Evolutionary conservation across 257 asterid species (phyloP).

Genomic region (Linderniella brevidens): DNA sequence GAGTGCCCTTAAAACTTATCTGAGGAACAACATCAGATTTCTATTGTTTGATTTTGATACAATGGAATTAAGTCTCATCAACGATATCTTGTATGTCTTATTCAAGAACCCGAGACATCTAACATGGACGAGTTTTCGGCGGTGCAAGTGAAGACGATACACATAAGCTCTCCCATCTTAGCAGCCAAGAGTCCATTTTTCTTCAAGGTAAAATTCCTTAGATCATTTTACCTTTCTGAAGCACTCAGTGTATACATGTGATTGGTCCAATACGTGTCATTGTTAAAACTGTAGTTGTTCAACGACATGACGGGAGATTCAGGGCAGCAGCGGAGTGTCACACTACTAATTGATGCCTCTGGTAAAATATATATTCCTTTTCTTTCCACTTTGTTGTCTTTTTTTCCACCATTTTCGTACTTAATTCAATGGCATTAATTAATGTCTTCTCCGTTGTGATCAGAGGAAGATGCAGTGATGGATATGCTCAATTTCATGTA

Average conservation of each 20-base stretch:
- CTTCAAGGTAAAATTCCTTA: slow-evolving; percentile 36
- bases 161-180: slow-evolving; percentile 76
- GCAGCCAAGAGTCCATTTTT: slow-evolving; percentile 91
- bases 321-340: slow-evolving; percentile 3
- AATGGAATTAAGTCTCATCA: no score
- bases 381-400: background rate
- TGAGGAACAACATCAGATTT: no score
- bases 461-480: slow-evolving; percentile 90
- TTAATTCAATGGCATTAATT: background rate
- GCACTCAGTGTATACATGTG: no score
- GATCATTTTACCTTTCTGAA: no score
- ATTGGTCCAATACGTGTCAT: no score
- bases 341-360: slow-evolving; percentile 5
- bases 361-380: background rate
- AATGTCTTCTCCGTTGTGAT: slow-evolving; percentile 16
- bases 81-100: no score
- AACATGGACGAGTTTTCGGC: slow-evolving; percentile 48
- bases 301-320: slow-evolving; percentile 23
- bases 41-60: no score
- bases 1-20: no score
- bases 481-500: slow-evolving; percentile 73
- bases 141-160: slow-evolving; percentile 47
- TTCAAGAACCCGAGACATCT: slow-evolving; percentile 59
- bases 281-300: slow-evolving; percentile 48
- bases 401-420: background rate